These are phyloP conservation scores for Aurantiochytrium sp. DNA, from an alignment of 108 stramenopile species.

Conservation along the genomic window DNA sequence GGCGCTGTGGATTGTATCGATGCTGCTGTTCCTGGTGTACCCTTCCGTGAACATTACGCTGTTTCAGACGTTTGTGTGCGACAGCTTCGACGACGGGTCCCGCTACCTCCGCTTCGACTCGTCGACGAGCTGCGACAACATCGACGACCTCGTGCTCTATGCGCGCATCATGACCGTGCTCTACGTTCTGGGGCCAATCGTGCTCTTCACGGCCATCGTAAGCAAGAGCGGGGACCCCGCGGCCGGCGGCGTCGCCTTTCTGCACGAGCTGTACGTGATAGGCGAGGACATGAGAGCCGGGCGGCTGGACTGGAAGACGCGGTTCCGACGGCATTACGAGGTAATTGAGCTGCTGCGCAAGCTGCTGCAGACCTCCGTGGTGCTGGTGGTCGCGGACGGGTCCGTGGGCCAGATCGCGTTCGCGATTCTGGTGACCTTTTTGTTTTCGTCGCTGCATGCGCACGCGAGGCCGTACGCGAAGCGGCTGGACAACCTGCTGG, in stretches of 20 bases:
- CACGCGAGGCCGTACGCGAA: not conserved
- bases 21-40: not conserved
- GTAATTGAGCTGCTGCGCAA: not conserved
- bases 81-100: not conserved
- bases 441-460: not conserved
- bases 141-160: not conserved
- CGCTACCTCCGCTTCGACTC: not conserved
- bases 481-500: not conserved
- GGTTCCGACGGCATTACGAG: not conserved
- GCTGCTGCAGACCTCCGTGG: not conserved
- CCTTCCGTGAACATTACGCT: not conserved
- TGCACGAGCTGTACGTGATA: not conserved
- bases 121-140: not conserved
- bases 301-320: no score
- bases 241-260: not conserved
- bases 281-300: not conserved
- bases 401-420: not conserved
- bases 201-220: not conserved
- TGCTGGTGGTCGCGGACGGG: not conserved
- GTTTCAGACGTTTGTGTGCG: not conserved
- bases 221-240: not conserved
- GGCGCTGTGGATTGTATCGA: not conserved
- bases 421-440: not conserved
- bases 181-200: not conserved
- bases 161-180: not conserved